Conservation (phyloP, 2,329 filamentous ascomycete species). For the Sporothrix humicola region DNA sequence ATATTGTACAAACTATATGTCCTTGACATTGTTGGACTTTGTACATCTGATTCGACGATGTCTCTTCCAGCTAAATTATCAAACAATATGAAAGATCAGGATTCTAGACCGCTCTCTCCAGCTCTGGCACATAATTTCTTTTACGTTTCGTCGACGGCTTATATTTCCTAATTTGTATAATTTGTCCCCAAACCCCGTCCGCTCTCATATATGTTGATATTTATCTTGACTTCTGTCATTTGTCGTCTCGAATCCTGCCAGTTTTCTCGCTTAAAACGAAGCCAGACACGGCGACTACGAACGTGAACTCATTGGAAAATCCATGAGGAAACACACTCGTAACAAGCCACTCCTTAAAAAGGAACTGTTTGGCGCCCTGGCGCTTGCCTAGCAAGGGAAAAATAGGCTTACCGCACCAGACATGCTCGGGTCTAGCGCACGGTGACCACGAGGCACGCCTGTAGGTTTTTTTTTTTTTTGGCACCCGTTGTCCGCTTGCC, state of each 20-base stretch:
- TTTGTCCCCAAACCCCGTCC: neutral
- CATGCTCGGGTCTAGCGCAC: conserved; percentile 19
- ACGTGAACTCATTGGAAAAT: neutral
- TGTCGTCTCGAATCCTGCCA: neutral
- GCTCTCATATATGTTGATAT: neutral
- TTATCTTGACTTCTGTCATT: neutral
- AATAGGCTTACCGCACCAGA: neutral
- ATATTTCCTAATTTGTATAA: neutral
- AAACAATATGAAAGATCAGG: neutral
- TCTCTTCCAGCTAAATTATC: neutral
- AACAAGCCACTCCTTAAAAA: neutral
- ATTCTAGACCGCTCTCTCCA: neutral
- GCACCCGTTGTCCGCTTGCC: neutral
- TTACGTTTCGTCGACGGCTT: conserved; percentile 1
- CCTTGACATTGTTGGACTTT: too few species aligned
- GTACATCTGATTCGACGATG: too few species aligned
- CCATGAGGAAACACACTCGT: neutral
- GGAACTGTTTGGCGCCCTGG: neutral
- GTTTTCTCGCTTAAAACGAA: neutral
- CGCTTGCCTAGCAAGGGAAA: neutral
- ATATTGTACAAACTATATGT: too few species aligned
- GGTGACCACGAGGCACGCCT: conserved; percentile 28
- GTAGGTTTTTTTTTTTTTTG: conserved; percentile 13
- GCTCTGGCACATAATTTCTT: neutral
- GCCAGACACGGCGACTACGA: conserved; percentile 26